These are phyloP conservation scores for Pseudogymnoascus sp. DNA, from an alignment of 2,329 filamentous ascomycete genomes.

Conservation along the genomic window DNA sequence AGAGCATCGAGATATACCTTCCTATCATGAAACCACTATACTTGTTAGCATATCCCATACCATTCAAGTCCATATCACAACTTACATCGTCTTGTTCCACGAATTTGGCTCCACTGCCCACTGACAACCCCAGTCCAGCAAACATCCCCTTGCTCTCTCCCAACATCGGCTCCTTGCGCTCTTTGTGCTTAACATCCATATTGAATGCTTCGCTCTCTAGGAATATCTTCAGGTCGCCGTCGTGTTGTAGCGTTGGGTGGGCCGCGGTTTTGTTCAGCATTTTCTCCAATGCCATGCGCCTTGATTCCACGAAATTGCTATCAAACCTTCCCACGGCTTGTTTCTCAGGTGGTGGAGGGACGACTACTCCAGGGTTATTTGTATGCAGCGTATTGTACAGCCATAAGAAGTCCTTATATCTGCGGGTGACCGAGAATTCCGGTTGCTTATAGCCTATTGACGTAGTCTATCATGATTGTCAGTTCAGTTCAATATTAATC, in stretches of 20 bases:
- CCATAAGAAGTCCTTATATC: conserved; percentile 97
- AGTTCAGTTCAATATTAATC: conserved; percentile 14
- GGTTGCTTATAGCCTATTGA: conserved; percentile 92
- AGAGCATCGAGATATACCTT: conserved; percentile 90
- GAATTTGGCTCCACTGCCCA: conserved; percentile 78
- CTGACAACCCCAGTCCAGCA: conserved; percentile 71
- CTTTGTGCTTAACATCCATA: conserved; percentile 95
- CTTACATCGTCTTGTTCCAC: conserved; percentile 93
- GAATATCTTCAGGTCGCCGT: conserved; percentile 91
- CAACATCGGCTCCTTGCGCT: conserved; percentile 77
- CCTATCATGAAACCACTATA: conserved; percentile 93
- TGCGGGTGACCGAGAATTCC: conserved; percentile 86
- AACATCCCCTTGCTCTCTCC: conserved; percentile 91
- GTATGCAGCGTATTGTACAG: conserved; percentile 90
- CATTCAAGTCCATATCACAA: background rate
- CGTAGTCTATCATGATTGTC: conserved; percentile 56
- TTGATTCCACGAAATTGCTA: conserved; percentile 89
- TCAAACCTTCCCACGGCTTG: conserved; percentile 95
- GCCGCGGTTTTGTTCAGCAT: conserved; percentile 96
- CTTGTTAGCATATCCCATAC: conserved; percentile 20
- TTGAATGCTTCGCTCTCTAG: conserved; percentile 95
- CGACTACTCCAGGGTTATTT: conserved; percentile 90
- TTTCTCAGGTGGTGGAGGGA: conserved; percentile 94
- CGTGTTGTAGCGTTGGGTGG: conserved; percentile 85
- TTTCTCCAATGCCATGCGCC: conserved; percentile 84